A percentile compares a stretch with the other conserved stretches of the same genome.
These are phyloP conservation scores for Pachysandra terminalis DNA, from an alignment of 164 flowering plant species.

Conservation along the genomic window DNA sequence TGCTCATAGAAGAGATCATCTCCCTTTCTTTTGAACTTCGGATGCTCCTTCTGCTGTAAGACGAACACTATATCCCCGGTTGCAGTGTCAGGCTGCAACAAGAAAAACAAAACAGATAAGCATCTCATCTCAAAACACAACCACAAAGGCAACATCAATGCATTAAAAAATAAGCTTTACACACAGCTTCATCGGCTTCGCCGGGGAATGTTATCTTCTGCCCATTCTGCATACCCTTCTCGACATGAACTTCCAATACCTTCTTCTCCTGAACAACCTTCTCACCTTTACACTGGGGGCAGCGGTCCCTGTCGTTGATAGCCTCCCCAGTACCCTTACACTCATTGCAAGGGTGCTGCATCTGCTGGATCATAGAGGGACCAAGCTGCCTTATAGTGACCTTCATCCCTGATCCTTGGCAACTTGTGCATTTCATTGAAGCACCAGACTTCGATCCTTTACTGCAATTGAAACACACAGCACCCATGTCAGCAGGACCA, in stretches of 20 bases:
- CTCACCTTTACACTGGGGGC: slow-evolving; percentile 50
- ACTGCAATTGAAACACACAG: slow-evolving; percentile 25
- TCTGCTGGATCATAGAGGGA: slow-evolving; percentile 62
- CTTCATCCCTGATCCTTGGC: slow-evolving; percentile 84
- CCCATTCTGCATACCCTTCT: too few species aligned
- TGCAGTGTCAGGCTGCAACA: slow-evolving; percentile 57
- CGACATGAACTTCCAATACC: too few species aligned
- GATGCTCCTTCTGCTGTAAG: slow-evolving; percentile 64
- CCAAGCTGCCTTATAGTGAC: slow-evolving; percentile 82
- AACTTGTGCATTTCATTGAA: slow-evolving; percentile 65
- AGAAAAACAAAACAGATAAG: too few species aligned
- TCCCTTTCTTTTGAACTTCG: slow-evolving; percentile 55
- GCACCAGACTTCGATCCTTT: slow-evolving; percentile 90
- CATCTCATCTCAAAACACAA: too few species aligned
- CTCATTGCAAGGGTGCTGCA: too few species aligned
- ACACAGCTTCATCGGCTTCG: too few species aligned
- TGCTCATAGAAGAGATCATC: too few species aligned
- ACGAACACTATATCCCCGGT: too few species aligned
- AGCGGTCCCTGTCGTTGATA: slow-evolving; percentile 48
- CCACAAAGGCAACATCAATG: not conserved
- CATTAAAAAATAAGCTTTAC: not conserved
- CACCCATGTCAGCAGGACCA: not conserved
- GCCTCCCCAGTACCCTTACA: slow-evolving; percentile 51
- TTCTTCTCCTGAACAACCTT: slow-evolving; percentile 45
- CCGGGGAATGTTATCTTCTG: too few species aligned